phyloP scores from a whole-genome alignment of 805 yeast genomes.

The Pichia membranifaciens region DNA sequence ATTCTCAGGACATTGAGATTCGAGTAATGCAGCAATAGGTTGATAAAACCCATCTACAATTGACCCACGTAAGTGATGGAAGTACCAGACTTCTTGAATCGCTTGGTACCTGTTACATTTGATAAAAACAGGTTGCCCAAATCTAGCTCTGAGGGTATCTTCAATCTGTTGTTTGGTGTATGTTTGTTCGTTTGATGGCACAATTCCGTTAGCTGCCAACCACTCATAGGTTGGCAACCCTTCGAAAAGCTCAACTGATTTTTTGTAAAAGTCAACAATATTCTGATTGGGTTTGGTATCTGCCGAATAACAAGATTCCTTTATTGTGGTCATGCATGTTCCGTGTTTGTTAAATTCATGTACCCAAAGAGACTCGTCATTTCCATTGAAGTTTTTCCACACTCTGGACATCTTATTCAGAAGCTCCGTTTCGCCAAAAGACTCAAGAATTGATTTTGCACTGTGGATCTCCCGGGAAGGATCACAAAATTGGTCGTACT shows the following conservation, averaged over 20 bases:
- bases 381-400: conserved; percentile 74
- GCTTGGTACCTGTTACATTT: conserved; percentile 51
- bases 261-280: conserved; percentile 66
- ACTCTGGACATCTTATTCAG: conserved; percentile 47
- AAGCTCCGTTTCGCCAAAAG: conserved; percentile 45
- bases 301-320: conserved; percentile 57
- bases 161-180: conserved; percentile 54
- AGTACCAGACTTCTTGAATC: conserved; percentile 73
- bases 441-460: conserved; percentile 40
- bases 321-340: conserved; percentile 79
- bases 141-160: conserved; percentile 43
- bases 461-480: conserved; percentile 46
- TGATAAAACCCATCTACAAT: conserved; percentile 58
- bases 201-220: conserved; percentile 61
- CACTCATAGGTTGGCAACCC: conserved; percentile 62
- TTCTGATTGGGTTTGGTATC: conserved; percentile 31
- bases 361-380: conserved; percentile 70
- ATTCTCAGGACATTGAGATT: conserved; percentile 58
- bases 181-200: conserved; percentile 53
- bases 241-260: conserved; percentile 52
- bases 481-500: conserved; percentile 76
- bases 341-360: conserved; percentile 95
- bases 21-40: conserved; percentile 53
- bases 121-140: conserved; percentile 53
- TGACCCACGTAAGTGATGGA: conserved; percentile 68